phyloP scores from a whole-genome alignment of 176 grass and related monocot genomes.

The Avena eriantha region DNA sequence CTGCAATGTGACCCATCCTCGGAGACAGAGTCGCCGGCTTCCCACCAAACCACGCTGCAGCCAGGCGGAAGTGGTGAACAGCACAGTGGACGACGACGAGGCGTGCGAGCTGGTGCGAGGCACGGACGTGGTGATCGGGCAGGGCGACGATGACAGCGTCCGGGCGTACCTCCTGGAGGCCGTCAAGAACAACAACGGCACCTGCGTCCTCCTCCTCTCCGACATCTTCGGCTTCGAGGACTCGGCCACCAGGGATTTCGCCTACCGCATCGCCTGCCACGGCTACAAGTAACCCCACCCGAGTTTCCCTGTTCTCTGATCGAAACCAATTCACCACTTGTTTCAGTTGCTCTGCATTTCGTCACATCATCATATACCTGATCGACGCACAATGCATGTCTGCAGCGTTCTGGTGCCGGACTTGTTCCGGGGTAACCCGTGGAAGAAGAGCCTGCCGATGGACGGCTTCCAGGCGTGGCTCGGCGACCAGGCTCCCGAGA shows the following conservation, averaged over 20 bases:
- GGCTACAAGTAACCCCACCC: constrained; percentile 73
- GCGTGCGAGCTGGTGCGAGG: constrained; percentile 89
- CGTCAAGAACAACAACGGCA: constrained; percentile 97
- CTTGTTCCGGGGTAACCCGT: constrained; percentile 78
- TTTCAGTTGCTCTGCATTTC: neutral
- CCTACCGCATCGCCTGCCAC: constrained; percentile 87
- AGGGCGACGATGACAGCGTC: constrained; percentile 61
- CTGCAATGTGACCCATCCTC: neutral
- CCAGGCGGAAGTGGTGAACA: constrained; percentile 41
- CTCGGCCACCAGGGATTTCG: constrained; percentile 83
- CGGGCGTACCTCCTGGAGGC: constrained; percentile 73
- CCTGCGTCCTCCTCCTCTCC: constrained; percentile 79
- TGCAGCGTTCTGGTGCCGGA: constrained; percentile 92
- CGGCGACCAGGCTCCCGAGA: constrained; percentile 31
- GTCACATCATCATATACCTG: neutral
- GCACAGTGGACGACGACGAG: constrained; percentile 69
- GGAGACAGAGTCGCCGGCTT: neutral
- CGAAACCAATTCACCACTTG: neutral
- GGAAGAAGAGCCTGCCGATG: constrained; percentile 45
- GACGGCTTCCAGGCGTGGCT: constrained; percentile 52
- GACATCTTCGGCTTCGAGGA: constrained; percentile 91
- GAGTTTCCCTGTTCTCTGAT: neutral
- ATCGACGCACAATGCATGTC: neutral
- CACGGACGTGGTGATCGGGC: constrained; percentile 74
- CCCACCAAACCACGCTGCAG: constrained; percentile 10